Conservation (phyloP, 2,329 filamentous ascomycete species). For the Penicillium sp. region DNA sequence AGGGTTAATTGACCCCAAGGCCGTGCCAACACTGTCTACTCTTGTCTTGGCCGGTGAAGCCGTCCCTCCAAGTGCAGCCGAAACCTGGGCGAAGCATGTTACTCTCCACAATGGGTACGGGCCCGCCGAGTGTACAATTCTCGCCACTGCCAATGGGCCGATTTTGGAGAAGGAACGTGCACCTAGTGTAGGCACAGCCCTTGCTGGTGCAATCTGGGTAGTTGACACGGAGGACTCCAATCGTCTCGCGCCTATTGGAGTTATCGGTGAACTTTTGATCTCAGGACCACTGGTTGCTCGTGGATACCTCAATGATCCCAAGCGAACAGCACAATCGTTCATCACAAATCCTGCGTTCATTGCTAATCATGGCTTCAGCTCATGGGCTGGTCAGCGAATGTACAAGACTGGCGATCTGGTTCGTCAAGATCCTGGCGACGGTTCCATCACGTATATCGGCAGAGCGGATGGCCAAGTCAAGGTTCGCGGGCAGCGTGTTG, state of each 20-base stretch:
- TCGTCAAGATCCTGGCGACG: conserved; percentile 17
- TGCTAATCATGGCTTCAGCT: not conserved
- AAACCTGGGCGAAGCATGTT: conserved; percentile 16
- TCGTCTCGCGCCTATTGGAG: conserved; percentile 19
- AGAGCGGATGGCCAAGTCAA: conserved; percentile 23
- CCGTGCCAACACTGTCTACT: conserved; percentile 19
- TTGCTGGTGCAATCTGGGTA: conserved; percentile 20
- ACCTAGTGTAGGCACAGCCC: conserved; percentile 15
- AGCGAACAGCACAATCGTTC: conserved; percentile 19
- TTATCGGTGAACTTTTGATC: conserved; percentile 23
- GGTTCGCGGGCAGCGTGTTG: conserved; percentile 22
- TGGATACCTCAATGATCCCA: conserved; percentile 20
- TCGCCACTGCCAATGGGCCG: conserved; percentile 13
- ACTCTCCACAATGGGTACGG: conserved; percentile 40
- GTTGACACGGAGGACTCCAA: conserved; percentile 17
- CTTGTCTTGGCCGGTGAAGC: conserved; percentile 18
- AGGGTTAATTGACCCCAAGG: conserved; percentile 9
- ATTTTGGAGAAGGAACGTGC: conserved; percentile 10
- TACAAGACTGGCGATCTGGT: conserved; percentile 25
- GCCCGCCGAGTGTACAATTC: conserved; percentile 33
- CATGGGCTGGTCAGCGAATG: conserved; percentile 7
- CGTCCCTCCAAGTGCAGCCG: conserved; percentile 9
- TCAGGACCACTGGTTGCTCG: conserved; percentile 17
- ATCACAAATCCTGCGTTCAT: conserved; percentile 15
- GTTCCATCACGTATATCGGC: conserved; percentile 19